Evolutionary conservation across 345 rosid species (phyloP).

Genomic region (Iberis pinnata): DNA sequence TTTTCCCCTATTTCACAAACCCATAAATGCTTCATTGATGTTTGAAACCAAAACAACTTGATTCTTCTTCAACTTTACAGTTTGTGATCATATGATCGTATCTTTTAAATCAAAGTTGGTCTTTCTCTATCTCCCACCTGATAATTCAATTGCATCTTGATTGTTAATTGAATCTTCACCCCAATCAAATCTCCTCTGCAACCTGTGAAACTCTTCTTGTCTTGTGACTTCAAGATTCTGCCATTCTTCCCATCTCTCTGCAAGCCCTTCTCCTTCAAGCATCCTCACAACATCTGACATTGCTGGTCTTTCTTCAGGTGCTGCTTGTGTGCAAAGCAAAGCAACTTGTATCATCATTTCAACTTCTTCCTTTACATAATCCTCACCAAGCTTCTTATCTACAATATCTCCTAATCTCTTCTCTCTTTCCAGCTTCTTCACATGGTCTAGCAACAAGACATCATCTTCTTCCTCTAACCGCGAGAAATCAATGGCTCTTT

Average conservation of each 20-base stretch:
- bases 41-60: too few relatives aligned
- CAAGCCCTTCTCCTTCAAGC: conserved; percentile 98
- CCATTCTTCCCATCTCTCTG: conserved; percentile 99
- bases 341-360: conserved; percentile 95
- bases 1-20: too few relatives aligned
- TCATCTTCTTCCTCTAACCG: conserved; percentile 96
- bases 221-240: conserved; percentile 78
- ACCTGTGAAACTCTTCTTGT: conserved; percentile 75
- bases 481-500: conserved; percentile 97
- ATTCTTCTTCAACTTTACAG: background rate
- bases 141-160: conserved; percentile 83
- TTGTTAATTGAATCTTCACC: conserved; percentile 80
- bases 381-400: conserved; percentile 28
- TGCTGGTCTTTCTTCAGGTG: conserved; percentile 82
- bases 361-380: conserved; percentile 43
- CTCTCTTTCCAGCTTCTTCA: conserved; percentile 35
- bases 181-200: conserved; percentile 84
- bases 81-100: background rate
- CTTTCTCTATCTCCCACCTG: conserved; percentile 67
- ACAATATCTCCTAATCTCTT: conserved; percentile 32
- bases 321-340: conserved; percentile 75
- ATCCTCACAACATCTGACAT: conserved; percentile 97
- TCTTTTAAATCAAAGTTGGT: too few relatives aligned
- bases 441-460: conserved; percentile 93
- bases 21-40: too few relatives aligned